A percentile compares a stretch with the other conserved stretches of the same genome.
Conservation (phyloP, 2,329 filamentous ascomycete genomes). For the Plectosphaerella plurivora region DNA sequence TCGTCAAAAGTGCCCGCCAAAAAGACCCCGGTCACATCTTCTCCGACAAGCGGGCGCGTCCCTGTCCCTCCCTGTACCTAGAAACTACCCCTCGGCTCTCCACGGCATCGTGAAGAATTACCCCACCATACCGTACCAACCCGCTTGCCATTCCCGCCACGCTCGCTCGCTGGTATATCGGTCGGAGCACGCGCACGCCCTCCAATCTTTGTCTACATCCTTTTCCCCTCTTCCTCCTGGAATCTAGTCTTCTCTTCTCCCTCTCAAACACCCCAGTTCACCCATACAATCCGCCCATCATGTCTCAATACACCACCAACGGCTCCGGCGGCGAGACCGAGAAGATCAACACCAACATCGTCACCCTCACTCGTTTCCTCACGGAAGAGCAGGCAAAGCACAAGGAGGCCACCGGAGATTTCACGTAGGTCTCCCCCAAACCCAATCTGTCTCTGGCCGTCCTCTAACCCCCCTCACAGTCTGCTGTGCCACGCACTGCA, state of each 20-base stretch:
- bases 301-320: conserved; percentile 20
- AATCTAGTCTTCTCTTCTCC: not conserved
- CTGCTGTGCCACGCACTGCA: conserved; percentile 95
- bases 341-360: conserved; percentile 91
- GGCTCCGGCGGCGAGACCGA: conserved; percentile 54
- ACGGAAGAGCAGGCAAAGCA: conserved; percentile 94
- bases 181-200: not conserved
- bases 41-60: too few species aligned
- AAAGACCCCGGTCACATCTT: too few species aligned
- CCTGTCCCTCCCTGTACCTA: too few species aligned
- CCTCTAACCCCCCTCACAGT: conserved; percentile 38
- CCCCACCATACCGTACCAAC: not conserved
- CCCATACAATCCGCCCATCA: conserved; percentile 1
- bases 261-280: not conserved
- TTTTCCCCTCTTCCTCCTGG: conserved; percentile 6
- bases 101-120: not conserved
- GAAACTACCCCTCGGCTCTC: not conserved
- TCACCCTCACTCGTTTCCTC: conserved; percentile 91
- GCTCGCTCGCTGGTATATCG: not conserved
- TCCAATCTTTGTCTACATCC: conserved; percentile 1
- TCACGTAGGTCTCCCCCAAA: conserved; percentile 65
- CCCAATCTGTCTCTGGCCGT: not conserved
- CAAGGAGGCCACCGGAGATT: conserved; percentile 94
- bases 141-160: not conserved
- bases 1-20: too few species aligned